Evolutionary conservation across 768 basidiomycete species (phyloP).

Genomic region (Tephrocybe sp.): DNA sequence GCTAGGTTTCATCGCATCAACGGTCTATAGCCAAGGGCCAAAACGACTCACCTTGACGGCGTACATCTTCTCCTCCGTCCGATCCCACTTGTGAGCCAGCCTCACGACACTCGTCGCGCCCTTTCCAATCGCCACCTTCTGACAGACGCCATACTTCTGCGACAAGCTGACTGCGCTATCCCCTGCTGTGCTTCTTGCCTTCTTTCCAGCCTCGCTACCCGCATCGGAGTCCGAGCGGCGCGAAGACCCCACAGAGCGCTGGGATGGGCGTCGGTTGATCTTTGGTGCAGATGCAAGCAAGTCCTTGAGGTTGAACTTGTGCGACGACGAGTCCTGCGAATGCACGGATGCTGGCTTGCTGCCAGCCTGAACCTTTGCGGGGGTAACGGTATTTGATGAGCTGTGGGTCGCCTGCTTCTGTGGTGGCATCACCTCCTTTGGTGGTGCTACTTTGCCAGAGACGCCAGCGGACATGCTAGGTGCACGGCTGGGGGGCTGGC

Average conservation of each 20-base stretch:
- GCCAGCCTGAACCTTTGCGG: constrained; percentile 16
- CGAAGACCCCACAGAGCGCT: constrained; percentile 60
- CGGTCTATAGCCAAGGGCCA: too few relatives aligned
- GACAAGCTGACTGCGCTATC: constrained; percentile 48
- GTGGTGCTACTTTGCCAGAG: constrained; percentile 31
- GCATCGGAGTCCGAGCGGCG: constrained; percentile 69
- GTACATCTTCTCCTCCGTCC: constrained; percentile 93
- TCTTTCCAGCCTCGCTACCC: constrained; percentile 22
- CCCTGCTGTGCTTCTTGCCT: constrained; percentile 37
- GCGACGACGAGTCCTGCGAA: constrained; percentile 50
- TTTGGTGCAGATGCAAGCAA: constrained; percentile 74
- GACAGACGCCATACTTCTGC: constrained; percentile 96
- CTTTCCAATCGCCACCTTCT: constrained; percentile 95
- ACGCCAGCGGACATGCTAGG: constrained; percentile 45
- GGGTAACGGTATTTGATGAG: constrained; percentile 12
- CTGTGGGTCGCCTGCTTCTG: constrained; percentile 21
- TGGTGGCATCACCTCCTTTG: constrained; percentile 11
- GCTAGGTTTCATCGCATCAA: constrained; percentile 41
- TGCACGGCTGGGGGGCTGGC: constrained; percentile 48
- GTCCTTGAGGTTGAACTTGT: constrained; percentile 83
- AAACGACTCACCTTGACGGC: constrained; percentile 82
- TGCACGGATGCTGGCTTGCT: constrained; percentile 42
- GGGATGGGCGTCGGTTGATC: constrained; percentile 64
- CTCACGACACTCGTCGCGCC: constrained; percentile 98
- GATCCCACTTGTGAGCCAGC: constrained; percentile 98